Conservation (phyloP, 2,329 filamentous ascomycete genomes). For the Cercospora brassicicola region DNA sequence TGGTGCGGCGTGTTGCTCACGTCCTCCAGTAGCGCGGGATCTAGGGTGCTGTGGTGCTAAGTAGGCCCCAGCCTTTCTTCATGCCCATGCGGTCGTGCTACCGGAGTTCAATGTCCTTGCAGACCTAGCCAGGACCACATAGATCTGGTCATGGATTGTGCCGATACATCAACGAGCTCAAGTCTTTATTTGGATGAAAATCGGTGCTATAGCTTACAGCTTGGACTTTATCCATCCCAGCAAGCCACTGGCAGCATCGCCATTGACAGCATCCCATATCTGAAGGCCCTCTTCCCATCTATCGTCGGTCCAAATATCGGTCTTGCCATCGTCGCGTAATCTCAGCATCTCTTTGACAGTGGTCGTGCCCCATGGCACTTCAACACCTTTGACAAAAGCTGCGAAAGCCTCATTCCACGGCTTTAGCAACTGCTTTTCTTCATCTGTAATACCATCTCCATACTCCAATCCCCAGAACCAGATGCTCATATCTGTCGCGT, state of each 20-base stretch:
- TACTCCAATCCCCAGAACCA: slow-evolving; percentile 58
- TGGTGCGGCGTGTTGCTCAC: background rate
- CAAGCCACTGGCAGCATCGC: slow-evolving; percentile 23
- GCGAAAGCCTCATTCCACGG: slow-evolving; percentile 44
- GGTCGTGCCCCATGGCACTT: slow-evolving; percentile 44
- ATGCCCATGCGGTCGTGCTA: background rate
- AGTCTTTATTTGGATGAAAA: background rate
- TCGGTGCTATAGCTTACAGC: slow-evolving; percentile 20
- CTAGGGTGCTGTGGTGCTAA: background rate
- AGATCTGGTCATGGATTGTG: background rate
- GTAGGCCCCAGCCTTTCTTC: background rate
- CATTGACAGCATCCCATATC: slow-evolving; percentile 49
- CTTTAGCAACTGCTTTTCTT: slow-evolving; percentile 48
- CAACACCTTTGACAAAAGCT: slow-evolving; percentile 44
- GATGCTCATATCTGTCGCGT: slow-evolving; percentile 54
- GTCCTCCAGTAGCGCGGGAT: background rate
- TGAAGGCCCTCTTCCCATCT: slow-evolving; percentile 50
- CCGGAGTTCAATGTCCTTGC: background rate
- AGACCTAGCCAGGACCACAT: background rate
- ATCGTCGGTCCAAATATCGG: slow-evolving; percentile 50
- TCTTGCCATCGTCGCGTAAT: slow-evolving; percentile 48
- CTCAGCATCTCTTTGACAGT: slow-evolving; percentile 45
- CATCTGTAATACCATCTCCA: slow-evolving; percentile 40
- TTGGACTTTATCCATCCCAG: slow-evolving; percentile 31
- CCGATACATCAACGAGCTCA: background rate